phyloP scores from a whole-genome alignment of 108 stramenopile genomes.

The Pseudonitzschia multiseries region DNA sequence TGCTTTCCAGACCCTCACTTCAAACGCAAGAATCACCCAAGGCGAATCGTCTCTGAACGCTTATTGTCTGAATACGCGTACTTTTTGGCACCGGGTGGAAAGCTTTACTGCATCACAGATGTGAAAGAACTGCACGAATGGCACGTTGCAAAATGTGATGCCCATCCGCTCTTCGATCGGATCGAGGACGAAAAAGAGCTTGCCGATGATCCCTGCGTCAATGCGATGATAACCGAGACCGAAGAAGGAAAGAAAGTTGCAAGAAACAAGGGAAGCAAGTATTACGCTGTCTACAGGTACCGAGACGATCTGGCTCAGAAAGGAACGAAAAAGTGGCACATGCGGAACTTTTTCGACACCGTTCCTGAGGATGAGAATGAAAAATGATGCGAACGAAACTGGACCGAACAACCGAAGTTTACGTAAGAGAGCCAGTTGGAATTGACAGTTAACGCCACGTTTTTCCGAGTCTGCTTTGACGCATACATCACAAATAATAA shows the following conservation, averaged over 20 bases:
- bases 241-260: conserved; percentile 98
- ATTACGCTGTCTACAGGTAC: conserved; percentile 69
- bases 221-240: conserved; percentile 86
- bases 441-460: too few species aligned
- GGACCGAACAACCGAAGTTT: too few species aligned
- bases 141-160: conserved; percentile 86
- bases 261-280: conserved; percentile 72
- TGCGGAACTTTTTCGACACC: background rate
- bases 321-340: background rate
- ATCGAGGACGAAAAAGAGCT: conserved; percentile 54
- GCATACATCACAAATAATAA: too few species aligned
- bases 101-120: conserved; percentile 94
- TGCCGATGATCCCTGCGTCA: conserved; percentile 85
- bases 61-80: conserved; percentile 93
- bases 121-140: conserved; percentile 95
- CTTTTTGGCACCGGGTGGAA: conserved; percentile 69
- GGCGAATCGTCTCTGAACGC: conserved; percentile 84
- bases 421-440: too few species aligned
- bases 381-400: background rate
- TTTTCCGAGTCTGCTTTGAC: too few species aligned
- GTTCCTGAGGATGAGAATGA: conserved; percentile 1
- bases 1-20: conserved; percentile 99
- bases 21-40: conserved; percentile 96
- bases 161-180: conserved; percentile 81
- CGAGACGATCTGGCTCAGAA: conserved; percentile 4